Conservation (phyloP, 768 basidiomycete species). For the Lentinula boryana region DNA sequence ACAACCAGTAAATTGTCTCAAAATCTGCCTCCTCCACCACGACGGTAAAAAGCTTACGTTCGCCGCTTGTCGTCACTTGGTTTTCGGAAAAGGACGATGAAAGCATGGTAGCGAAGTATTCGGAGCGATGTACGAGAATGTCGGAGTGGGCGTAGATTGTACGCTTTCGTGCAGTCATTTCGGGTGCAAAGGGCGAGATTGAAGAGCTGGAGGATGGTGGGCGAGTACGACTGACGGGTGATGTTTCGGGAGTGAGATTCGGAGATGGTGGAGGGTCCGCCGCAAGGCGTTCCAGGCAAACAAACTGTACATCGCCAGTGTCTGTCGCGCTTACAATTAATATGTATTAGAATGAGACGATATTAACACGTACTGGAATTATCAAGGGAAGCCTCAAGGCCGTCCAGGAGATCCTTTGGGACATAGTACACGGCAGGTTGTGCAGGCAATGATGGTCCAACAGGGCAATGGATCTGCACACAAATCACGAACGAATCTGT, state of each 20-base stretch:
- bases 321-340: conserved; percentile 24
- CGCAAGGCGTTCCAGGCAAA: conserved; percentile 55
- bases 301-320: conserved; percentile 73
- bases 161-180: conserved; percentile 60
- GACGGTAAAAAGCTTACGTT: conserved; percentile 56
- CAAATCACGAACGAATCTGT: conserved; percentile 69
- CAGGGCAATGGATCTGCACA: conserved; percentile 61
- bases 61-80: conserved; percentile 25
- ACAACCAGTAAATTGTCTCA: conserved; percentile 71
- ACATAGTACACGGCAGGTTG: conserved; percentile 62
- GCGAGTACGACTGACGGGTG: not conserved
- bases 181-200: conserved; percentile 27
- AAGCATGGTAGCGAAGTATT: conserved; percentile 75
- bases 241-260: conserved; percentile 17
- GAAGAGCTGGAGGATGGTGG: conserved; percentile 39
- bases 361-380: conserved; percentile 48
- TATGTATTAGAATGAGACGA: not conserved
- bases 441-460: conserved; percentile 49
- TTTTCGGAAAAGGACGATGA: conserved; percentile 66
- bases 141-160: conserved; percentile 76
- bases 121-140: conserved; percentile 66
- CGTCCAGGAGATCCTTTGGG: conserved; percentile 60
- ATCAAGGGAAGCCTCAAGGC: conserved; percentile 65
- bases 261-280: conserved; percentile 19
- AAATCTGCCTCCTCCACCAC: conserved; percentile 78